Base-by-base conservation (phyloP, 2,329 filamentous ascomycete species). In the Diatrype stigma region DNA sequence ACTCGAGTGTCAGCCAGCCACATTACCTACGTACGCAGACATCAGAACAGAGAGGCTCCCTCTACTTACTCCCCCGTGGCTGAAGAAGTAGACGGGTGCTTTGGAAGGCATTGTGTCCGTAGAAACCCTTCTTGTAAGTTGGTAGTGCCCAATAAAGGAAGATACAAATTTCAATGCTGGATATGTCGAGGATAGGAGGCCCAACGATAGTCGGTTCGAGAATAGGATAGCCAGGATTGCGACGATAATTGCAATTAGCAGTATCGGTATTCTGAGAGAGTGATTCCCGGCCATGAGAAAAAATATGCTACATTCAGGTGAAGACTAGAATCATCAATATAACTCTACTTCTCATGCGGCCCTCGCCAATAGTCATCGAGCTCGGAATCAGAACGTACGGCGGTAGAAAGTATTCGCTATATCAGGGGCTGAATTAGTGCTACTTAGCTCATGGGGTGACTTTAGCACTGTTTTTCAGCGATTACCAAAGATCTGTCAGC, bases 11-110 rank as follows among this genome's bases (percentile, higher is more conserved):
- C 8, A 17, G 28, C 23, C 34, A 3, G 38, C 6, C 21, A 42
- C n/a, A n/a, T n/a, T 30, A 6, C 26, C 6, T 30, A 30, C 26
- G 5, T 7, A 16, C n/a, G 38, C 14, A 42, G 12, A 22, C 19
- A 19, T 14, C 19, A 5, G 19, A 2, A 42, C 30, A 34, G 12
- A 42, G 11, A 14, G 35, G 34, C 1, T 1, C 5, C 10, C 21
- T 12, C 2, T 12, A 65, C 73, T 66, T 65, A 76, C 75, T 34
- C 76, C 76, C 48, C 76, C 76, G 59, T 78, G 76, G 51, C 73
- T 76, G 52, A 78, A 70, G 60, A 77, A 78, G 56, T 78, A 78
- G 6, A 76, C 73, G 0, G 76, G 76, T 7, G 71, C 49, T 51
- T 60, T 69, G 4, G 52, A 47, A 44, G 58, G 16, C 63, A 64